phyloP scores from a whole-genome alignment of 1,284 basidiomycete genomes.

The Apiotrichum laibachii region DNA sequence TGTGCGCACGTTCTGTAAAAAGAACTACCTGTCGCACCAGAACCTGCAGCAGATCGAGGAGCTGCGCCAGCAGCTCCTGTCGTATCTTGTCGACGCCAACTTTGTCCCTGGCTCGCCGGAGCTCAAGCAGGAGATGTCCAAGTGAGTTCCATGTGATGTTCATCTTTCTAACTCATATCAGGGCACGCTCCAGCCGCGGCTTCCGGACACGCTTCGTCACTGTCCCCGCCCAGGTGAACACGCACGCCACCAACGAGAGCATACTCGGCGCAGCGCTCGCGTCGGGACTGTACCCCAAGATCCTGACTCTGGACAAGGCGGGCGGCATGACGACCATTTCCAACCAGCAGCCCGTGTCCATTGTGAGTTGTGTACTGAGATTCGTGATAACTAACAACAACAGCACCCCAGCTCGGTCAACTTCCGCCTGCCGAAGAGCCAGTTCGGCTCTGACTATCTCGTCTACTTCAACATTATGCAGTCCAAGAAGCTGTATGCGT shows the following conservation, averaged over 20 bases:
- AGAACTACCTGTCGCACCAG: constrained; percentile 84
- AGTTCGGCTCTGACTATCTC: constrained; percentile 72
- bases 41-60: constrained; percentile 97
- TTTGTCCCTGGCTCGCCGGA: constrained; percentile 71
- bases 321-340: constrained; percentile 73
- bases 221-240: constrained; percentile 70
- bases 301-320: constrained; percentile 66
- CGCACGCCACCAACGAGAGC: constrained; percentile 61
- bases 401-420: constrained; percentile 92
- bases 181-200: constrained; percentile 68
- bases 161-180: constrained; percentile 41
- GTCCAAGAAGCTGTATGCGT: constrained; percentile 71
- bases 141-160: constrained; percentile 52
- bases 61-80: constrained; percentile 86
- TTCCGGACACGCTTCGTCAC: constrained; percentile 71
- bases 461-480: constrained; percentile 83
- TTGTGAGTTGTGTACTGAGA: constrained; percentile 39
- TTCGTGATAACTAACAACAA: constrained; percentile 30
- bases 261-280: constrained; percentile 79
- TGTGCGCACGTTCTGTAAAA: constrained; percentile 73
- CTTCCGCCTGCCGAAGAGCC: constrained; percentile 63
- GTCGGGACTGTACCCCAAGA: constrained; percentile 88
- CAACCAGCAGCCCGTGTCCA: constrained; percentile 72
- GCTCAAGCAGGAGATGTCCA: constrained; percentile 68
- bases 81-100: constrained; percentile 69